Percentiles rank a stretch among this genome's conserved stretches.
Conservation (phyloP, 345 rosid species). For the Luvunga scandens region DNA sequence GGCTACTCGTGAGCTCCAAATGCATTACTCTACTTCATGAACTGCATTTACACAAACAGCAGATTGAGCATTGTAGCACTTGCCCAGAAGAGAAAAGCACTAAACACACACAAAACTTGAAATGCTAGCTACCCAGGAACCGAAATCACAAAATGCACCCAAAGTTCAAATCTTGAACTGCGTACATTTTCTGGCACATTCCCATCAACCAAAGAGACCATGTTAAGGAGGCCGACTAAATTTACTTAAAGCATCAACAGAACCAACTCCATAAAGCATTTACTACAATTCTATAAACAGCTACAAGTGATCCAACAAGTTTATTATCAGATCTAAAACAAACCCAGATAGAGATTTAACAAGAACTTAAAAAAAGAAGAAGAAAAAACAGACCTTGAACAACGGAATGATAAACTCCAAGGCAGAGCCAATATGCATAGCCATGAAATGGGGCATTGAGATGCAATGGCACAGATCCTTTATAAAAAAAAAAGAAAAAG, state of each 20-base stretch:
- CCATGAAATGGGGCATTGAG: slow-evolving; percentile 94
- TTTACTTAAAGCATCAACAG: not conserved
- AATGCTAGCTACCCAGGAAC: not conserved
- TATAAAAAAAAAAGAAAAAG: not conserved
- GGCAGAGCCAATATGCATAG: slow-evolving; percentile 94
- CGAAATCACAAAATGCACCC: not conserved
- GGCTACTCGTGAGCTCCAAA: slow-evolving; percentile 58
- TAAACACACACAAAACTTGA: not conserved
- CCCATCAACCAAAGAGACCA: slow-evolving; percentile 19
- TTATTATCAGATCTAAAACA: slow-evolving; percentile 1
- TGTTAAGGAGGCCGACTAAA: not conserved
- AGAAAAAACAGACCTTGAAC: slow-evolving; percentile 68
- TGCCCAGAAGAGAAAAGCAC: not conserved
- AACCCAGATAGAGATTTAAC: slow-evolving; percentile 3
- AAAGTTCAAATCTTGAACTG: not conserved
- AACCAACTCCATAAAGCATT: not conserved
- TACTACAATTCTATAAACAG: not conserved
- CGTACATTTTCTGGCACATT: slow-evolving; percentile 12
- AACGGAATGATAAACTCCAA: slow-evolving; percentile 93
- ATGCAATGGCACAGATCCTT: slow-evolving; percentile 80
- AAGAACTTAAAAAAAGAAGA: not conserved
- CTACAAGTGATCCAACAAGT: slow-evolving; percentile 1
- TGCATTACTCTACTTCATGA: slow-evolving; percentile 90
- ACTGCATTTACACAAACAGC: slow-evolving; percentile 38
- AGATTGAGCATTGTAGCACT: not conserved